Evolutionary conservation across 2,329 filamentous ascomycete species (phyloP), one percentile per base, ranked within the genome.

Genomic region (Chrysoporthe puriensis): DNA sequence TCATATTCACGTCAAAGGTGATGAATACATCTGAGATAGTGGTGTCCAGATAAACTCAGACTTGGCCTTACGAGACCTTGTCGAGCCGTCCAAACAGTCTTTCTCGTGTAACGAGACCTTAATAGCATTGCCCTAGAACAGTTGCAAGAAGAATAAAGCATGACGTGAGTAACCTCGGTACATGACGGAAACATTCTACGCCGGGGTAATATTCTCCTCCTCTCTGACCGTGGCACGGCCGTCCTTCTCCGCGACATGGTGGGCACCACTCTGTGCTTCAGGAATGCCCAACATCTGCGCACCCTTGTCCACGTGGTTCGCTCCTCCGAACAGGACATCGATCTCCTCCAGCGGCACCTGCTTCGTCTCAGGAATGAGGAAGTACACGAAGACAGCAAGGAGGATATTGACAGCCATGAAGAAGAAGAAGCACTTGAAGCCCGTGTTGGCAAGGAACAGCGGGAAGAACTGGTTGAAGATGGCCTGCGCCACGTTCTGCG

Each of bases 391-490:
- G 26, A 76, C 57, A 7, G 79, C 80, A 4, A 84, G 77, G 26
- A 81, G 67, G 69, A 84, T 72, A 70, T 84, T 84, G 64, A 83
- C 72, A 13, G 74, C 73, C 75, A 79, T 77, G 73, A 80, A 80
- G 72, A 80, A 78, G 73, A 78, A 80, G 26, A 80, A 72, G n/a
- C 78, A 79, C 66, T 79, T 78, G 40, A 83, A 79, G 34, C 79
- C 80, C 46, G 74, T 73, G 73, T 87, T 86, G 50, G 82, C 79
- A 26, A 90, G 81, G 79, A 90, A 90, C 16, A 83, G 85, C 16
- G 88, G 88, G 81, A 90, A 90, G 81, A 90, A 90, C 71, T 90
- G 88, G 75, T 90, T 86, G 73, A 90, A 85, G 72, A 70, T 57
- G 57, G 84, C 83, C 75, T 90, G 89, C 72, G 87, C 87, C 57